These are phyloP conservation scores for Otatea glauca DNA, from an alignment of 176 grass and related monocot genomes.

Conservation along the genomic window DNA sequence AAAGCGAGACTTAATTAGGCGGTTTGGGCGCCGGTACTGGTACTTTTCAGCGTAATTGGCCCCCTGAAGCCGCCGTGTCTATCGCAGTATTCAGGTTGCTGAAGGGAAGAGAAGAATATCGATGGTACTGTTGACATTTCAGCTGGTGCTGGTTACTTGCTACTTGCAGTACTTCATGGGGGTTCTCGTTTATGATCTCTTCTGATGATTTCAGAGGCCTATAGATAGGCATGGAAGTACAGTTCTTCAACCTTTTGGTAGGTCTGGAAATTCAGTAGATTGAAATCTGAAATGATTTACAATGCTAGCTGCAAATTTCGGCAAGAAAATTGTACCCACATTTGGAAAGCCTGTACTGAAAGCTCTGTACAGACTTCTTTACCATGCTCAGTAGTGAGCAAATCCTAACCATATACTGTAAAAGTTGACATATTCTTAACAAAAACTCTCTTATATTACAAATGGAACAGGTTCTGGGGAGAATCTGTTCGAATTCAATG, in stretches of 20 bases:
- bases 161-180: neutral
- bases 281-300: neutral
- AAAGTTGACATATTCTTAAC: neutral
- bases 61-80: neutral
- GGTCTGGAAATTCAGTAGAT: neutral
- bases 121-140: neutral
- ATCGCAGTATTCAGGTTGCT: neutral
- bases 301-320: neutral
- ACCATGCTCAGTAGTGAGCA: neutral
- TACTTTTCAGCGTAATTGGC: conserved; percentile 37
- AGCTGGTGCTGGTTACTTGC: neutral
- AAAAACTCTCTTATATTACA: neutral
- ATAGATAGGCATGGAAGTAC: neutral
- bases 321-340: neutral
- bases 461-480: neutral
- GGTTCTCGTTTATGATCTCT: neutral
- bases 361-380: no score
- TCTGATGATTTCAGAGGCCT: neutral
- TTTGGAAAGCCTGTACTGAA: no score
- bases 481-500: neutral
- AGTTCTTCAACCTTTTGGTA: neutral
- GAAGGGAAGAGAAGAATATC: neutral
- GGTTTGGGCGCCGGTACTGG: conserved; percentile 26
- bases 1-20: conserved; percentile 14
- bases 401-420: neutral